A percentile compares a stretch with the other conserved stretches of the same genome.
phyloP scores from a whole-genome alignment of 148 eudicot species.

The Rhododendron molle region DNA sequence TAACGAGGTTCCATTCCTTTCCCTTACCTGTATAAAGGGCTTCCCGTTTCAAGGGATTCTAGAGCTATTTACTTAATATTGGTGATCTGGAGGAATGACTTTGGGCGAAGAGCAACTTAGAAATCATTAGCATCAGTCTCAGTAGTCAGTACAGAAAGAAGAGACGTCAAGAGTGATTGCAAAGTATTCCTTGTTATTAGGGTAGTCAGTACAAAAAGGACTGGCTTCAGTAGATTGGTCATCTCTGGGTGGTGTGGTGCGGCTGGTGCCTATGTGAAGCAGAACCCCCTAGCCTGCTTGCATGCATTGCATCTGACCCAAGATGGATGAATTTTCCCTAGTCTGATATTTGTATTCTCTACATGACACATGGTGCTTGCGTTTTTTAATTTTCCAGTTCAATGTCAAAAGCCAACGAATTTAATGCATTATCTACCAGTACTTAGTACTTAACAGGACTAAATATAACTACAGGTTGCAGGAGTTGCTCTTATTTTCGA shows the following conservation, averaged over 20 bases:
- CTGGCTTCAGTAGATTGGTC: neutral
- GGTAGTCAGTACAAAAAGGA: neutral
- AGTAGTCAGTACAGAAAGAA: neutral
- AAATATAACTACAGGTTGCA: conserved; percentile 55
- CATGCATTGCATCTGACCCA: neutral
- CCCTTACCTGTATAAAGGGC: neutral
- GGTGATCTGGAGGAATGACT: neutral
- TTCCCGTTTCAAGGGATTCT: neutral
- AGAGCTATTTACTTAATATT: neutral
- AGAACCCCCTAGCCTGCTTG: conserved; percentile 3
- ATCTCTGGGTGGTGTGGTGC: neutral
- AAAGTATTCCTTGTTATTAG: neutral
- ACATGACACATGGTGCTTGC: neutral
- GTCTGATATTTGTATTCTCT: neutral
- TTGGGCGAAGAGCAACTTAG: neutral
- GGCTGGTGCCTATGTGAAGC: neutral
- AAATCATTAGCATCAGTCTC: neutral
- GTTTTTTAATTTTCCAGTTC: neutral
- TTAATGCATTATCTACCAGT: neutral
- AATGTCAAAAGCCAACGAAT: neutral
- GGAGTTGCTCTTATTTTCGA: conserved; percentile 76
- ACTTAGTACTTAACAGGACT: conserved; percentile 10
- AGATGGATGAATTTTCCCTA: neutral
- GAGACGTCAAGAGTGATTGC: neutral
- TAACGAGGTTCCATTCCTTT: neutral